Evolutionary conservation across 2,329 filamentous ascomycete species (phyloP), one percentile per base, ranked within the genome.

Genomic region (Ascochyta clinopodiicola): DNA sequence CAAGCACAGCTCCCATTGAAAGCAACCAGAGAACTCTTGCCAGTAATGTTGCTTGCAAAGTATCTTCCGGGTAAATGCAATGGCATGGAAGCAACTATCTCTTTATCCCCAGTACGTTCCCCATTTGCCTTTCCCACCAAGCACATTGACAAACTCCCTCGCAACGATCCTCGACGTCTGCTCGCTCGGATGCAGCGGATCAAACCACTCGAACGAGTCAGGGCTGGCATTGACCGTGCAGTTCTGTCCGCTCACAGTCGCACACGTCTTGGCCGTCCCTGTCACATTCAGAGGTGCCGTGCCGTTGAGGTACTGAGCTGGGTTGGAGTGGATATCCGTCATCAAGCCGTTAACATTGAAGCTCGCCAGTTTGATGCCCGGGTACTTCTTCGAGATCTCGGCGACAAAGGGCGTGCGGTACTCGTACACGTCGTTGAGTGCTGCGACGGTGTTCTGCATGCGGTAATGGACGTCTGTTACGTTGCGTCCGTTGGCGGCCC

Each of bases 151-250:
- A 70, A 88, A 87, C 52, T 84, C 81, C 55, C 74, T 76, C 17
- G 84, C 86, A 45, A 88, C 79, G 38, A 81, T 77, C 66, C 82
- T 77, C 73, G 85, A 82, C 7, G 87, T 82, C 74, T 85, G 84
- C 74, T 86, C 81, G 27, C 86, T 87, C 0, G 89, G 88, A 77
- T 94, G 90, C 68, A 93, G 72, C 68, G 87, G 84, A 74, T 94
- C 89, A 64, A 81, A 90, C 88, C 89, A 93, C 70, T 91, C 62
- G 70, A 84, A 93, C 40, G 83, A 86, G 61, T 88, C 84, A 31
- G 64, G 65, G 21, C 66, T 70, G n/a, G 42, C 15, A 31, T 57
- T 46, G 25, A 44, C 35, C 10, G 61, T 65, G 60, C 81, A 83
- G 44, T 77, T 71, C 6, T 59, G 60, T 4, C 76, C 75, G 8